These are phyloP conservation scores for Raphidocelis subcapitata DNA, from an alignment of 139 green algal species.

Conservation along the genomic window DNA sequence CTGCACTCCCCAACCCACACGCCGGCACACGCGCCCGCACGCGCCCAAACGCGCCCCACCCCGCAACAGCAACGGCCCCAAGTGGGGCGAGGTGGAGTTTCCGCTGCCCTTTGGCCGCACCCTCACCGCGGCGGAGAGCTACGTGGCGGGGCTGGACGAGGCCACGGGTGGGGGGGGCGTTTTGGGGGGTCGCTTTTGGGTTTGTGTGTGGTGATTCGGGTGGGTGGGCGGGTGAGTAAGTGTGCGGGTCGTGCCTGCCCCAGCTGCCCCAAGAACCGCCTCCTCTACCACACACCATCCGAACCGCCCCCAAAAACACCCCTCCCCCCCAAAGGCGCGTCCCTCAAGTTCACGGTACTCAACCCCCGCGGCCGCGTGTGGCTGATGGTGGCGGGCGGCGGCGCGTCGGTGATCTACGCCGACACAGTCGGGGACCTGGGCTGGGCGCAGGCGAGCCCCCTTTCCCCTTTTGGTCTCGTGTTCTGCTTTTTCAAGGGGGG, in stretches of 20 bases:
- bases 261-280: too few relatives aligned
- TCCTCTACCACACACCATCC: background rate
- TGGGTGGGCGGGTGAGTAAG: too few relatives aligned
- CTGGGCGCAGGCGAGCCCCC: slow-evolving; percentile 6
- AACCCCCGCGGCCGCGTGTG: slow-evolving; percentile 89
- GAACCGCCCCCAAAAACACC: too few relatives aligned
- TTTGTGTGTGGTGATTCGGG: too few relatives aligned
- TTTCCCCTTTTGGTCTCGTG: too few relatives aligned
- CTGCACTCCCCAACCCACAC: too few relatives aligned
- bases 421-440: slow-evolving; percentile 30
- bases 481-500: too few relatives aligned
- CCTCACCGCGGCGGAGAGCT: slow-evolving; percentile 69
- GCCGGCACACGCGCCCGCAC: too few relatives aligned
- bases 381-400: slow-evolving; percentile 94
- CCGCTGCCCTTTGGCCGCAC: slow-evolving; percentile 87
- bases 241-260: too few relatives aligned
- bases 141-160: slow-evolving; percentile 59
- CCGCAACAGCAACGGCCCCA: slow-evolving; percentile 19
- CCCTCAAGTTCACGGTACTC: slow-evolving; percentile 91
- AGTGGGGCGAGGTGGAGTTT: slow-evolving; percentile 81
- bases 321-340: slow-evolving; percentile 38
- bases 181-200: background rate
- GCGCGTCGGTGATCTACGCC: slow-evolving; percentile 89
- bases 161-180: slow-evolving; percentile 56
- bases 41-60: too few relatives aligned